phyloP scores from a whole-genome alignment of 2,329 filamentous ascomycete species.

The Sporothrix pallida region DNA sequence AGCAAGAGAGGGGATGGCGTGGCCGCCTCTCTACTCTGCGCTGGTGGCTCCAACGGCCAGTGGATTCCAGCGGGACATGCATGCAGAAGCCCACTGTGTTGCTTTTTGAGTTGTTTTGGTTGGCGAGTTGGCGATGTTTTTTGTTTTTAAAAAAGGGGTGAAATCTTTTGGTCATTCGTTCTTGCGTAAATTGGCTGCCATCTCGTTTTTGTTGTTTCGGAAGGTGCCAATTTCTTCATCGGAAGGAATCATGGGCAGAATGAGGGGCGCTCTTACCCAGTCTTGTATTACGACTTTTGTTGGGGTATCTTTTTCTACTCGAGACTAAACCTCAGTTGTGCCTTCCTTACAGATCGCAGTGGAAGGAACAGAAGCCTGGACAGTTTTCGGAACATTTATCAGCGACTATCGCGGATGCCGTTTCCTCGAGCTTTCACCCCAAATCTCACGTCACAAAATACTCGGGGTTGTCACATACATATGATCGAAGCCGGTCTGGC shows the following conservation, averaged over 20 bases:
- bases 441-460: neutral
- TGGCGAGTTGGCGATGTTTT: conserved; percentile 5
- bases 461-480: neutral
- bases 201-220: conserved; percentile 1
- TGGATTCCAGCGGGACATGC: neutral
- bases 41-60: conserved; percentile 4
- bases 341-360: neutral
- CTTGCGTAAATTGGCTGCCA: neutral
- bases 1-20: neutral
- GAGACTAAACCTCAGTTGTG: too few relatives aligned
- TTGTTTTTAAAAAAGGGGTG: neutral
- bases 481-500: neutral
- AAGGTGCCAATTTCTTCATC: conserved; percentile 14
- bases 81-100: neutral
- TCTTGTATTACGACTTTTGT: neutral
- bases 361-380: neutral
- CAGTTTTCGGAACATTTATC: conserved; percentile 3
- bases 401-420: conserved; percentile 14
- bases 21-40: neutral
- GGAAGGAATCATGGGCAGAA: neutral
- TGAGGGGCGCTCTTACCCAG: conserved; percentile 14
- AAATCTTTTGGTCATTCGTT: neutral
- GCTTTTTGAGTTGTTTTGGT: neutral
- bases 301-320: neutral
- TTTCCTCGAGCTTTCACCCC: neutral